phyloP scores from a whole-genome alignment of 106 monocot genomes.

The Cymbidium sinense region DNA sequence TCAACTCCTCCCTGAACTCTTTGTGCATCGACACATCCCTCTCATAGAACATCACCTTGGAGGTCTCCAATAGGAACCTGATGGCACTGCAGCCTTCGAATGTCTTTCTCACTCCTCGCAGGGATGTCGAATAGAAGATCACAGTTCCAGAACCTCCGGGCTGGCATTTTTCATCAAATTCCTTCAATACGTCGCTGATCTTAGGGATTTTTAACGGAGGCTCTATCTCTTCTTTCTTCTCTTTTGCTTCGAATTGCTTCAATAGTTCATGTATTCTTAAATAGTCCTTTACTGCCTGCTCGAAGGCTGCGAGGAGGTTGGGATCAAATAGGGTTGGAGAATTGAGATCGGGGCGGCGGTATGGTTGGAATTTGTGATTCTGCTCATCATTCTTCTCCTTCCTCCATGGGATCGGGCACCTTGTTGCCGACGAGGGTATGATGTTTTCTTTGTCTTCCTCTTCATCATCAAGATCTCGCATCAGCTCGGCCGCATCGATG shows the following conservation, averaged over 20 bases:
- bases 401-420: not conserved
- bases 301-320: slow-evolving; percentile 35
- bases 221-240: not conserved
- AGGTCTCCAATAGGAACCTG: slow-evolving; percentile 29
- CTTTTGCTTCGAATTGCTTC: slow-evolving; percentile 1
- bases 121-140: slow-evolving; percentile 64
- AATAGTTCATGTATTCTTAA: not conserved
- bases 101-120: slow-evolving; percentile 60
- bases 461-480: not conserved
- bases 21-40: slow-evolving; percentile 72
- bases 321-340: slow-evolving; percentile 40
- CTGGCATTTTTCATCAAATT: slow-evolving; percentile 38
- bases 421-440: not conserved
- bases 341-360: slow-evolving; percentile 24
- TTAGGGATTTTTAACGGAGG: not conserved
- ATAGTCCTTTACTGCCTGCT: slow-evolving; percentile 26
- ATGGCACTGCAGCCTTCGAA: slow-evolving; percentile 71
- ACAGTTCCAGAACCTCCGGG: slow-evolving; percentile 34
- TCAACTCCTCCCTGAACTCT: slow-evolving; percentile 72
- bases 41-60: slow-evolving; percentile 47
- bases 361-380: not conserved
- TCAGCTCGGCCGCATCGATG: slow-evolving; percentile 2
- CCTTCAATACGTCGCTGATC: slow-evolving; percentile 14
- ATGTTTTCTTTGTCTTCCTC: slow-evolving; percentile 21
- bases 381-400: not conserved